Base-by-base conservation (phyloP, 2,329 filamentous ascomycete species). In the Coniochaeta sp. region DNA sequence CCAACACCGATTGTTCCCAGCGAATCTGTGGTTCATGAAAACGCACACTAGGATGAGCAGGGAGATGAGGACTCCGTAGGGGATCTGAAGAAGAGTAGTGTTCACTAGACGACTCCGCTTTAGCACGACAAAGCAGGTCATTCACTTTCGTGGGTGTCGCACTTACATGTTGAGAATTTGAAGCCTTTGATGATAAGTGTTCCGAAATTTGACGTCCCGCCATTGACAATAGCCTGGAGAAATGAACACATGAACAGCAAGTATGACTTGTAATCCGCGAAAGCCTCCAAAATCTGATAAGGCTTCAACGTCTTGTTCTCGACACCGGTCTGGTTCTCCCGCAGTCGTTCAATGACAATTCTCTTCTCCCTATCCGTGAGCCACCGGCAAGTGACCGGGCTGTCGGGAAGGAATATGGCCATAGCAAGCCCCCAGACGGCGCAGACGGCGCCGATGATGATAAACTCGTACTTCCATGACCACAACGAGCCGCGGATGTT, bases 291-390 rank as follows among this genome's bases (percentile, higher is more conserved):
- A 24, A 58, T 26, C 36, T 58, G 56, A 24, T 58, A 58, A 24
- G 14, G 3, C 56, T 58, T 58, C 16, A 58, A 42, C 4, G 22
- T 9, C 56, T 58, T 58, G 56, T 58, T 58, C n/a, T 24, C 56
- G 24, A 58, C 17, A 36, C 56, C 56, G 24, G 30, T 22, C 12
- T 54, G 4, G 50, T 54, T 54, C 4, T 30, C 50, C 24, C 50
- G 50, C 19, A 58, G 16, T 2, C 56, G 56, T 36, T 58, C 56
- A 22, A 58, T 44, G 14, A 36, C 56, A 1, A 58, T 6, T 9
- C 34, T 36, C 34, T 44, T 42, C 36, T 58, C 56, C 24, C 30
- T 16, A 4, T 58, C 56, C 17, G 56, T 42, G 4, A 58, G 62
- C 34, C 34, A 38, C 6, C 14, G 9, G 34, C 7, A 6, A 3